These are phyloP conservation scores for Euphorbia schlechtendalii DNA, from an alignment of 441 rosid species.

Conservation along the genomic window DNA sequence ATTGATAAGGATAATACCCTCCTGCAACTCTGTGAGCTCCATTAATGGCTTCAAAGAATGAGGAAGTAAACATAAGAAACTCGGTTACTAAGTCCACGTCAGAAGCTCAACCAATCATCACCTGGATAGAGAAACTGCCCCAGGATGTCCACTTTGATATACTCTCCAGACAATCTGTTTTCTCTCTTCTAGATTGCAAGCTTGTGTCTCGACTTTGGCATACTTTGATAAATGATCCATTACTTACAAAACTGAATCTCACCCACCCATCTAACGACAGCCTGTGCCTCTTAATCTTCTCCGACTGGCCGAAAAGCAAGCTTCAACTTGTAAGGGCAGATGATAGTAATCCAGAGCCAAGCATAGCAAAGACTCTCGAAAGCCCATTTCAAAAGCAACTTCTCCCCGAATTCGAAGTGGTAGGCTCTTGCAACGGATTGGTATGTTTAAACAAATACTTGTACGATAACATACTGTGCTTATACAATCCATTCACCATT, in stretches of 20 bases:
- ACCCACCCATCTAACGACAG: not conserved
- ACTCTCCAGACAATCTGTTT: slow-evolving; percentile 12
- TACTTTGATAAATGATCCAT: slow-evolving; percentile 2
- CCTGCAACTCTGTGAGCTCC: not conserved
- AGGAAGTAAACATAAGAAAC: not conserved
- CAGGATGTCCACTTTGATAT: slow-evolving; percentile 2
- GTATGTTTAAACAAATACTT: slow-evolving; percentile 10
- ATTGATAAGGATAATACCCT: not conserved
- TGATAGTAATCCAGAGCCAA: not conserved
- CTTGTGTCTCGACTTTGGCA: slow-evolving; percentile 7
- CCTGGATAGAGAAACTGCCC: slow-evolving; percentile 12
- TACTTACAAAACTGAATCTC: slow-evolving; percentile 4
- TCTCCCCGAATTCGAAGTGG: slow-evolving; percentile 12
- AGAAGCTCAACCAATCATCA: not conserved
- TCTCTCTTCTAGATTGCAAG: slow-evolving; percentile 7
- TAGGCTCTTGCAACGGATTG: slow-evolving; percentile 23
- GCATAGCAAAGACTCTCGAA: not conserved
- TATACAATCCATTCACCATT: slow-evolving; percentile 18
- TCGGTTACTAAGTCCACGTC: not conserved
- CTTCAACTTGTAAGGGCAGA: slow-evolving; percentile 8
- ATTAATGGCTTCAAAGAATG: slow-evolving; percentile 9
- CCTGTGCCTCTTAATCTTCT: slow-evolving; percentile 8
- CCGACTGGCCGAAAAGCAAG: slow-evolving; percentile 18
- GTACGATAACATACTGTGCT: slow-evolving; percentile 13
- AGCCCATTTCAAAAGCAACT: slow-evolving; percentile 6